Base-by-base conservation (phyloP, 345 rosid genomes). In the Camelina neglecta region DNA sequence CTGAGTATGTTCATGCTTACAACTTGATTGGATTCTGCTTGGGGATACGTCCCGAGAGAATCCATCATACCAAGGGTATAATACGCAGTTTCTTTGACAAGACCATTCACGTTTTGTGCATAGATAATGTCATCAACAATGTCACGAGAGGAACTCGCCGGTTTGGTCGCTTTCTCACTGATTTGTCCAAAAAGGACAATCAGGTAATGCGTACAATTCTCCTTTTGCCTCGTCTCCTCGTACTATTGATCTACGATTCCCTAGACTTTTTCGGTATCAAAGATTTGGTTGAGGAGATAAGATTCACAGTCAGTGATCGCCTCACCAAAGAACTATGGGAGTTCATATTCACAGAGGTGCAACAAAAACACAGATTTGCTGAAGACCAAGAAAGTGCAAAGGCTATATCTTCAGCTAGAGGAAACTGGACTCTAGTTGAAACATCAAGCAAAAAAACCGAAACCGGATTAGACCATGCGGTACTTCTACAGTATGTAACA, bases 1-100 rank as follows among this genome's bases (percentile, higher is more conserved):
- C 86, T 6, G 87, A 82, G 36, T 77, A 73, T 13, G 55, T 89
- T 50, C 70, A 82, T 1, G 80, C 83, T 11, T 60, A 74, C 79
- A 87, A 86, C 82, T 69, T 90, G 84, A 60, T 90, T 15, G 73
- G 86, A 24, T 84, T 51, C 49, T 87, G 88, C 72, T 66, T 88
- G 21, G 72, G 72, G 62, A 73, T 81, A 12, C 59, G 78, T 49
- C 85, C 84, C 2, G 20, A 9, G 26, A 60, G 59, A 62, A 66
- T 89, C 67, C 73, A 68, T 62, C 75, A 56, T 5, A 56, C n/a
- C 64, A 74, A 54, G 50, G 81, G 83, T 9, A 48, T 55, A 60
- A 58, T 67, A 1, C 45, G 44, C 54, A 35, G 7, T 53, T 77
- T 71, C 72, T 58, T 65, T 16, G 3, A 68, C 11, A 0, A 18